phyloP scores from a whole-genome alignment of 78 protist species.

The Acrasis kona region DNA sequence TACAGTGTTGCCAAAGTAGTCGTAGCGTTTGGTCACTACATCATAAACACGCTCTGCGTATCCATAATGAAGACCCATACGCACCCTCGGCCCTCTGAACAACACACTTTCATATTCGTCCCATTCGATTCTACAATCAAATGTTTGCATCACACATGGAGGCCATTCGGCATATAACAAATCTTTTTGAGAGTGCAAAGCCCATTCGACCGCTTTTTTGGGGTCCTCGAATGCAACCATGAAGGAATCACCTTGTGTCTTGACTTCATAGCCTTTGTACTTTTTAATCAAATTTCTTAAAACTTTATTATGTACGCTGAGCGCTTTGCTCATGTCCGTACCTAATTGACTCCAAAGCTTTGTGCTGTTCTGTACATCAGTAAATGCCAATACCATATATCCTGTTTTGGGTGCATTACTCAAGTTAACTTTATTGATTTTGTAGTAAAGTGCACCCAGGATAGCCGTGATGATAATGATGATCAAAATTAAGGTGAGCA shows the following conservation, averaged over 20 bases:
- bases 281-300: background rate
- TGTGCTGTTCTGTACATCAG: slow-evolving; percentile 31
- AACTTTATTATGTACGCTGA: slow-evolving; percentile 23
- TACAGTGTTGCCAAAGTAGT: slow-evolving; percentile 52
- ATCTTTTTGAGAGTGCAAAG: background rate
- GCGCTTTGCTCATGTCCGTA: slow-evolving; percentile 19
- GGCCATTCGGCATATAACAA: slow-evolving; percentile 21
- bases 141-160: background rate
- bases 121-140: background rate
- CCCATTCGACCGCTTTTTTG: background rate
- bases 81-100: slow-evolving; percentile 44
- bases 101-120: background rate
- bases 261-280: slow-evolving; percentile 22
- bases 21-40: slow-evolving; percentile 40
- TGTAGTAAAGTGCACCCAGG: too few species aligned
- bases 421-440: too few species aligned
- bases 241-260: slow-evolving; percentile 19
- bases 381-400: slow-evolving; percentile 21
- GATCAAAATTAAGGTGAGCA: too few species aligned
- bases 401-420: too few species aligned
- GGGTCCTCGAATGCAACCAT: slow-evolving; percentile 11
- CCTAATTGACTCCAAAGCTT: slow-evolving; percentile 26
- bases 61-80: slow-evolving; percentile 62
- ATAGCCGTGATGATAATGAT: too few species aligned
- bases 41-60: slow-evolving; percentile 23